Percentiles rank a stretch among this genome's conserved stretches.
These are phyloP conservation scores for Myxozyma neotropica DNA, from an alignment of 805 yeast species.

Conservation along the genomic window DNA sequence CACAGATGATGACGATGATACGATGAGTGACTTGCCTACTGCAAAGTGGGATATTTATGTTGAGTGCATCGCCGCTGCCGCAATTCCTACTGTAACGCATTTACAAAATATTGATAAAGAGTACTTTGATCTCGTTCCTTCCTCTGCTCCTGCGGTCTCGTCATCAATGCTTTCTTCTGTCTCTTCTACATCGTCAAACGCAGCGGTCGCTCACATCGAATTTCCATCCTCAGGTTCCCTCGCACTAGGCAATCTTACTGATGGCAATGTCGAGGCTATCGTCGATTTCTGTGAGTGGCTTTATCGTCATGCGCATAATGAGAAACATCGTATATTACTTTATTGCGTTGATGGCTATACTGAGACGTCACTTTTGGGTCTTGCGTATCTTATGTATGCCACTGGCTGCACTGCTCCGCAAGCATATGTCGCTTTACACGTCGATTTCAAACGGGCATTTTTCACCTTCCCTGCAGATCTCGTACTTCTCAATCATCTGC, in stretches of 20 bases:
- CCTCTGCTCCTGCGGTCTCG: neutral
- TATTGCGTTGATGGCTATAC: slow-evolving; percentile 92
- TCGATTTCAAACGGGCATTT: slow-evolving; percentile 71
- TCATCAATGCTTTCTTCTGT: neutral
- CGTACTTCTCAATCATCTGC: slow-evolving; percentile 62
- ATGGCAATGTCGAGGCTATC: slow-evolving; percentile 63
- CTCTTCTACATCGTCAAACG: neutral
- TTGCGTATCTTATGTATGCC: slow-evolving; percentile 72
- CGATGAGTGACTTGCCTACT: neutral
- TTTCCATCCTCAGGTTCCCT: slow-evolving; percentile 87
- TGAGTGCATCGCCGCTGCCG: slow-evolving; percentile 41
- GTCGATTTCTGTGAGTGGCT: slow-evolving; percentile 71
- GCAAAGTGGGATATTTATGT: slow-evolving; percentile 42
- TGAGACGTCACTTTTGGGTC: slow-evolving; percentile 75
- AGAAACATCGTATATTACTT: slow-evolving; percentile 50
- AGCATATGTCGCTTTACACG: slow-evolving; percentile 67
- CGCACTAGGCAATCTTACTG: slow-evolving; percentile 69
- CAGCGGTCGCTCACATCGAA: slow-evolving; percentile 37
- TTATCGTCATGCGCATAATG: slow-evolving; percentile 42
- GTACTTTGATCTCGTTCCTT: slow-evolving; percentile 3
- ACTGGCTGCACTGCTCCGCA: slow-evolving; percentile 62
- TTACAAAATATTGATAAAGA: slow-evolving; percentile 26
- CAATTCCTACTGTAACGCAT: slow-evolving; percentile 19
- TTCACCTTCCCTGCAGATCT: slow-evolving; percentile 81
- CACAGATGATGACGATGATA: slow-evolving; percentile 3